Conservation (phyloP, 371 early-diverging fungal genomes). For the Mortierella sp. region DNA sequence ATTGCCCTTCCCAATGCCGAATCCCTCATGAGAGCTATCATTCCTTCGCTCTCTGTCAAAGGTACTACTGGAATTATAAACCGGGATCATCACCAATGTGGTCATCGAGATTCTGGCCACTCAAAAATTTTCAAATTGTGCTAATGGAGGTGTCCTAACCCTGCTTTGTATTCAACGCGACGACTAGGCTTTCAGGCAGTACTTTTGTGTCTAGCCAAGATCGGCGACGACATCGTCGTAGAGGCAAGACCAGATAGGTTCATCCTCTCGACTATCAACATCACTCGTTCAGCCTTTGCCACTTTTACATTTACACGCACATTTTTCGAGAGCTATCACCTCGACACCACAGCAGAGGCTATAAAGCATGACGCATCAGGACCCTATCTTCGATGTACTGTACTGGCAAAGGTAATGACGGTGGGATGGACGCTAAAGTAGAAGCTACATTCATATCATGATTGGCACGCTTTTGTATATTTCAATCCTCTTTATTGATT, state of each 20-base stretch:
- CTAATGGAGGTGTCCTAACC: neutral
- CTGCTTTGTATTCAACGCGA: neutral
- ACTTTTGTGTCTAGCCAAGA: slow-evolving; percentile 38
- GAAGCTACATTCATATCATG: no score
- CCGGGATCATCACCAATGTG: neutral
- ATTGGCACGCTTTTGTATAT: no score
- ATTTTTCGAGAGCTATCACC: slow-evolving; percentile 45
- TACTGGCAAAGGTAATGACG: slow-evolving; percentile 37
- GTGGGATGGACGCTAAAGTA: no score
- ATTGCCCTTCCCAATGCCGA: neutral
- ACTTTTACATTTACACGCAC: slow-evolving; percentile 31
- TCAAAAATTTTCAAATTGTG: neutral
- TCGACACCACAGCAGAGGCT: slow-evolving; percentile 18
- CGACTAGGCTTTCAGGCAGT: slow-evolving; percentile 41
- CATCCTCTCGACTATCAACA: slow-evolving; percentile 37
- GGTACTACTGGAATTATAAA: slow-evolving; percentile 12
- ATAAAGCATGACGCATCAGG: slow-evolving; percentile 30
- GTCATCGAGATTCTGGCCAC: neutral
- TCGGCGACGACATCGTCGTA: slow-evolving; percentile 47
- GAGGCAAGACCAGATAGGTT: slow-evolving; percentile 48
- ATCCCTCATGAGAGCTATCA: slow-evolving; percentile 42
- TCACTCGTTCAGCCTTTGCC: slow-evolving; percentile 46
- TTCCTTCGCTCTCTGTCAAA: slow-evolving; percentile 47
- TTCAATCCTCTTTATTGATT: no score
- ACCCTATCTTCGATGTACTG: slow-evolving; percentile 33